A percentile compares a stretch with the other conserved stretches of the same genome.
Conservation (phyloP, 345 rosid species). For the Eucalyptus pauciflora region DNA sequence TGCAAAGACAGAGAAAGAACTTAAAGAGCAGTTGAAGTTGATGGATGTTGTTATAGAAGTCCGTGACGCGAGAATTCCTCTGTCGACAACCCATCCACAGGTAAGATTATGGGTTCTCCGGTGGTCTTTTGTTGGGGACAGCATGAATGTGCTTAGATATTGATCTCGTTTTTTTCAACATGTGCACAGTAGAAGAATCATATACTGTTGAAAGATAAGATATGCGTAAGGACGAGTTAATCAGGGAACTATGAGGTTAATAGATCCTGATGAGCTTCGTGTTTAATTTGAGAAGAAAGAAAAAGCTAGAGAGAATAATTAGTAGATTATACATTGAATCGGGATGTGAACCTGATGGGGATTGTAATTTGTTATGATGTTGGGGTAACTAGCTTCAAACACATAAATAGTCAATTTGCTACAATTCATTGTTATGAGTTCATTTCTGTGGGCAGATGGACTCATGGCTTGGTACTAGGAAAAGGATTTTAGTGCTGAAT, state of each 20-base stretch:
- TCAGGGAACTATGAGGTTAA: neutral
- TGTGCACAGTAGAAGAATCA: neutral
- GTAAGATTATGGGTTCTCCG: slow-evolving; percentile 9
- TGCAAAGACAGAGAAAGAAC: slow-evolving; percentile 87
- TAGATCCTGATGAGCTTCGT: neutral
- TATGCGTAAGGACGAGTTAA: neutral
- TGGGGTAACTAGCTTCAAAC: neutral
- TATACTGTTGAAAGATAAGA: neutral
- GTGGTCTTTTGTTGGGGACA: neutral
- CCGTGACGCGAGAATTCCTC: slow-evolving; percentile 84
- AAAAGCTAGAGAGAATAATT: neutral
- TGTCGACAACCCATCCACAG: slow-evolving; percentile 84
- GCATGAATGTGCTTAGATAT: neutral
- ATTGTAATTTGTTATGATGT: neutral
- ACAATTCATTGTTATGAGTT: neutral
- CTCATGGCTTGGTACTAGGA: slow-evolving; percentile 90
- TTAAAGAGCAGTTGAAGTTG: slow-evolving; percentile 82
- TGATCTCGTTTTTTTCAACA: neutral
- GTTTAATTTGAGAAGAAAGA: neutral
- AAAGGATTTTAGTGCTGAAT: slow-evolving; percentile 73
- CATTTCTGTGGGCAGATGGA: slow-evolving; percentile 48
- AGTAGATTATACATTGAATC: neutral
- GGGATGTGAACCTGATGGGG: neutral
- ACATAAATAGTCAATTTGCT: neutral
- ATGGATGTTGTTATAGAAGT: slow-evolving; percentile 98